Conservation (phyloP, 2,329 filamentous ascomycete species). For the Curvularia sp. region DNA sequence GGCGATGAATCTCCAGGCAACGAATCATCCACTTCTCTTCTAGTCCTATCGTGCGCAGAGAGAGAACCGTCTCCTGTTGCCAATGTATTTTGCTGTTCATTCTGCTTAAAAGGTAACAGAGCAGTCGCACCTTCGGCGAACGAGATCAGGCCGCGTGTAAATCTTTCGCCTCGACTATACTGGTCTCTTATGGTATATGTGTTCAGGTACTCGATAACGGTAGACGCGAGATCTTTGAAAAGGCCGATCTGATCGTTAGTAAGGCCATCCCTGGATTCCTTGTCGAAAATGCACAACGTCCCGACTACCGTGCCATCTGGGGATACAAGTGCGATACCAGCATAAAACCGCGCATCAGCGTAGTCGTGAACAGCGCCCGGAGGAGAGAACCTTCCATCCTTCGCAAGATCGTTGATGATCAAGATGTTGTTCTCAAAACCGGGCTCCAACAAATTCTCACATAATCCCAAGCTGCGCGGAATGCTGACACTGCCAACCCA, state of each 20-base stretch:
- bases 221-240: slow-evolving; percentile 37
- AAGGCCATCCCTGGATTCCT: slow-evolving; percentile 25
- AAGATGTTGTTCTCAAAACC: slow-evolving; percentile 12
- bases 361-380: slow-evolving; percentile 6
- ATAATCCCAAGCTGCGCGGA: slow-evolving; percentile 37
- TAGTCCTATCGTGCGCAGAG: neutral
- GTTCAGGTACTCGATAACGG: slow-evolving; percentile 37
- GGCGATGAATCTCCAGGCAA: neutral
- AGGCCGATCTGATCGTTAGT: slow-evolving; percentile 19
- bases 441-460: slow-evolving; percentile 30
- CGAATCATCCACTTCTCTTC: neutral
- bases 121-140: slow-evolving; percentile 41
- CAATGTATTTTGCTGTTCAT: neutral
- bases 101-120: slow-evolving; percentile 27
- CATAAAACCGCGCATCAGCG: slow-evolving; percentile 32
- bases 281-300: slow-evolving; percentile 36
- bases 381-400: neutral
- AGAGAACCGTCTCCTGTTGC: neutral
- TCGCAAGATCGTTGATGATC: slow-evolving; percentile 22
- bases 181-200: slow-evolving; percentile 38
- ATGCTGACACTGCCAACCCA: slow-evolving; percentile 46
- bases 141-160: slow-evolving; percentile 43
- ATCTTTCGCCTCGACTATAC: slow-evolving; percentile 37
- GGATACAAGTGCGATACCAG: slow-evolving; percentile 38
- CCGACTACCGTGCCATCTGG: slow-evolving; percentile 37